A percentile compares a stretch with the other conserved stretches of the same genome.
These are phyloP conservation scores for Chenopodium quinoa DNA, from an alignment of 148 eudicot species.

Conservation along the genomic window DNA sequence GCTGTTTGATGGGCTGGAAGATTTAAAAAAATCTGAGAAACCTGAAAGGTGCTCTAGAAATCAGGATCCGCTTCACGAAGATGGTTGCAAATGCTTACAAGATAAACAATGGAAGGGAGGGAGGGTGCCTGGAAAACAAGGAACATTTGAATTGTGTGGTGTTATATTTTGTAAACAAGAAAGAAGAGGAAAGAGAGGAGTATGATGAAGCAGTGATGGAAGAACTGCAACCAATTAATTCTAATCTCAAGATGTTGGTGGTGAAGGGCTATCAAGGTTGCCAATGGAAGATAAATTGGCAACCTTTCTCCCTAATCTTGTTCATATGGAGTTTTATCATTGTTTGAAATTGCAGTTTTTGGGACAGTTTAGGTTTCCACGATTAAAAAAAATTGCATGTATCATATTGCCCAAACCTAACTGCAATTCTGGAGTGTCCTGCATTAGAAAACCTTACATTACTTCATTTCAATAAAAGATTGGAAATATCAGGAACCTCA, in stretches of 20 bases:
- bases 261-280: neutral
- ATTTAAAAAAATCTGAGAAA: neutral
- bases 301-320: slow-evolving; percentile 11
- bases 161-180: neutral
- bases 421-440: neutral
- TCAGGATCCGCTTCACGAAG: too few relatives aligned
- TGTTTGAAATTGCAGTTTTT: neutral
- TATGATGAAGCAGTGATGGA: slow-evolving; percentile 14
- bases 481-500: neutral
- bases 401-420: neutral
- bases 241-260: neutral
- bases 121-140: slow-evolving; percentile 9
- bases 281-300: neutral
- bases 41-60: neutral
- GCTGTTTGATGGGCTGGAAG: neutral
- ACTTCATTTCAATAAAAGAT: too few relatives aligned
- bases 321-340: neutral
- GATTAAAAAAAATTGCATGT: neutral
- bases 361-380: neutral
- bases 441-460: too few relatives aligned
- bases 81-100: too few relatives aligned
- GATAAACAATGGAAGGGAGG: neutral
- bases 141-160: neutral
- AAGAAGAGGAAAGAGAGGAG: neutral
- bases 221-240: slow-evolving; percentile 20